Evolutionary conservation across 495 filamentous ascomycete species (phyloP).

Genomic region (Tuber melanosporum): DNA sequence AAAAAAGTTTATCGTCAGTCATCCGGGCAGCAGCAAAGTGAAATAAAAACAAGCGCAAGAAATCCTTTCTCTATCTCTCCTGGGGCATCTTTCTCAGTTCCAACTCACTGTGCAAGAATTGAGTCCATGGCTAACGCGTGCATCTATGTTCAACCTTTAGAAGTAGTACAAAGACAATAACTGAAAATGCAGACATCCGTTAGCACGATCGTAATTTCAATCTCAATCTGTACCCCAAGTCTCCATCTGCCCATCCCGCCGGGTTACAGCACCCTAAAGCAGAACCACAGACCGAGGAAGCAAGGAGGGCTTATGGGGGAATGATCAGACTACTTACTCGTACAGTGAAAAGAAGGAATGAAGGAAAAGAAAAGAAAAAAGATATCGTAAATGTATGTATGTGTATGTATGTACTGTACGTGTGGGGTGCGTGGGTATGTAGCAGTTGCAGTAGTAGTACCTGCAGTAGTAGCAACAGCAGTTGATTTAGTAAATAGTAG

Average conservation of each 20-base stretch:
- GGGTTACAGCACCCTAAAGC: constrained; percentile 35
- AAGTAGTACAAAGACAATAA: constrained; percentile 37
- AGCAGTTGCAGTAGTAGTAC: neutral
- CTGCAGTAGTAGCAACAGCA: neutral
- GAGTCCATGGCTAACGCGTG: constrained; percentile 37
- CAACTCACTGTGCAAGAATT: constrained; percentile 37
- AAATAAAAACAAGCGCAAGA: constrained; percentile 10
- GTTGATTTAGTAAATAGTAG: neutral
- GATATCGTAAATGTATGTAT: constrained; percentile 22
- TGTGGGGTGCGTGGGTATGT: neutral
- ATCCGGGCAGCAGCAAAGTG: constrained; percentile 23
- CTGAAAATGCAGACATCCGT: constrained; percentile 39
- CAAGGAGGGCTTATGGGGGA: constrained; percentile 21
- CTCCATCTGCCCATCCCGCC: constrained; percentile 15
- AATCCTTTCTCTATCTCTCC: neutral
- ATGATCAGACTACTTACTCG: constrained; percentile 4
- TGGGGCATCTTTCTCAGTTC: neutral
- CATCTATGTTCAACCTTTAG: constrained; percentile 32
- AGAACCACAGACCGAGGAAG: constrained; percentile 35
- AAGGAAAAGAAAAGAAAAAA: constrained; percentile 23
- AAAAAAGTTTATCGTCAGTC: constrained; percentile 32
- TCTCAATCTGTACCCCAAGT: constrained; percentile 29
- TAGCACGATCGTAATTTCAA: constrained; percentile 34
- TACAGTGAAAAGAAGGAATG: constrained; percentile 6
- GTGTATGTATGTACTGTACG: neutral